A percentile compares a stretch with the other conserved stretches of the same genome.
phyloP scores from a whole-genome alignment of 73 alveolate genomes.

The Tetrahymena thermophila region DNA sequence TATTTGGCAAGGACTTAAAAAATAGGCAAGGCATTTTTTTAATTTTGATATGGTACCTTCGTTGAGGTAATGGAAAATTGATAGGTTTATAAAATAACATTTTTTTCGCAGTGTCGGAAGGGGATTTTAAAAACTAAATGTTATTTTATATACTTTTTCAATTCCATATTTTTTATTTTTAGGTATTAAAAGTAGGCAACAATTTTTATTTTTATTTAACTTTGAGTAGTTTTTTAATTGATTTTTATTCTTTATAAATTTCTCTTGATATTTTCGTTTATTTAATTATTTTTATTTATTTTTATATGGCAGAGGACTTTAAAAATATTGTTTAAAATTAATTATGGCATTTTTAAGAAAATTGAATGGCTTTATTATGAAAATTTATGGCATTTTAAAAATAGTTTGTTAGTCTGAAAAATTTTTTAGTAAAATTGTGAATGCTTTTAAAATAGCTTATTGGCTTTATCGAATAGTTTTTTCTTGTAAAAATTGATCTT shows the following conservation, averaged over 20 bases:
- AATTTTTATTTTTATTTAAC: background rate
- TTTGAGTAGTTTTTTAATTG: background rate
- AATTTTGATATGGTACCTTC: background rate
- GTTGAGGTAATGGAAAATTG: background rate
- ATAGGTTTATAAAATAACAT: background rate
- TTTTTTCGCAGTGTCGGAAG: constrained; percentile 2
- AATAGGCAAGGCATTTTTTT: background rate
- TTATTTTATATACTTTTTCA: background rate
- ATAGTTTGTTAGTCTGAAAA: background rate
- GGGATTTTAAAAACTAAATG: background rate
- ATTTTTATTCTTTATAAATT: background rate
- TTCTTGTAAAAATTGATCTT: background rate
- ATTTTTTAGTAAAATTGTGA: background rate
- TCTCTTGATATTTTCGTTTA: background rate
- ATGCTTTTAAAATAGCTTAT: background rate
- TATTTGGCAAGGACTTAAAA: background rate
- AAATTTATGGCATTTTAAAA: background rate
- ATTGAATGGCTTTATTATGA: background rate
- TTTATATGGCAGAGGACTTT: constrained; percentile 2
- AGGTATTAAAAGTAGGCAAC: background rate
- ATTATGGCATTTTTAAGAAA: background rate
- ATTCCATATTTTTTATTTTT: background rate
- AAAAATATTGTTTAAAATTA: background rate
- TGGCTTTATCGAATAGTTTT: too few species aligned
- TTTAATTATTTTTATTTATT: background rate